Base-by-base conservation (phyloP, 495 filamentous ascomycete genomes). In the Lasiosphaeria miniovina region DNA sequence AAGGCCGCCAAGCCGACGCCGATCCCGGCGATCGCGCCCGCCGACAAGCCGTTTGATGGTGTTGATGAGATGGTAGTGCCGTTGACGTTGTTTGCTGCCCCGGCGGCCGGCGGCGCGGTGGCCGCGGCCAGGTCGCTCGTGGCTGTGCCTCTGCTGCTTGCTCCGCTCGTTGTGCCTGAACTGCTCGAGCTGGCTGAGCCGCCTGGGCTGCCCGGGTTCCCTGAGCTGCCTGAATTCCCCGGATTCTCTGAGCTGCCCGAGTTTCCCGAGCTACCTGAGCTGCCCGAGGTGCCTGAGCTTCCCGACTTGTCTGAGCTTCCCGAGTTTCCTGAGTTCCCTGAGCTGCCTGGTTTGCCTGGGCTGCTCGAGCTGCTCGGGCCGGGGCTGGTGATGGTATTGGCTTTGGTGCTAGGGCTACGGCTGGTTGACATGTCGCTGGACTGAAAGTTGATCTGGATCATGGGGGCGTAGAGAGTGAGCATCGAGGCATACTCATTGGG, bases 391-490 rank as follows among this genome's bases (percentile, higher is more conserved):
- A 7, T 49, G 31, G 40, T 41, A 4, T 3, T 32, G 35, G 40
- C 41, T 9, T n/a, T 58, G 12, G 5, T 35, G 31, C 34, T 17
- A 1, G 33, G 8, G 11, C 33, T 56, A 10, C 17, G 43, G 36
- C 52, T 55, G 15, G 1, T 55, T 4, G 12, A 10, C 11, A 45
- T 33, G 40, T 73, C 71, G 32, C 67, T 58, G 4, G 60, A 35
- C 38, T 71, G 38, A 54, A 61, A 67, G 0, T 65, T 66, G 49
- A 71, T 59, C 59, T 74, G 69, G 50, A 72, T 58, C 64, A 74
- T 69, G 45, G 66, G 66, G 17, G 71, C 71, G 40, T 43, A 68
- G 3, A 66, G n/a, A 1, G 63, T 68, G 6, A 61, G 61, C 17
- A 50, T 53, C 7, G 43, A 60, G 7, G 61, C 59, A 15, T 50